Base-by-base conservation (phyloP, 352 stramenopile genomes). In the Aphanomyces astaci region DNA sequence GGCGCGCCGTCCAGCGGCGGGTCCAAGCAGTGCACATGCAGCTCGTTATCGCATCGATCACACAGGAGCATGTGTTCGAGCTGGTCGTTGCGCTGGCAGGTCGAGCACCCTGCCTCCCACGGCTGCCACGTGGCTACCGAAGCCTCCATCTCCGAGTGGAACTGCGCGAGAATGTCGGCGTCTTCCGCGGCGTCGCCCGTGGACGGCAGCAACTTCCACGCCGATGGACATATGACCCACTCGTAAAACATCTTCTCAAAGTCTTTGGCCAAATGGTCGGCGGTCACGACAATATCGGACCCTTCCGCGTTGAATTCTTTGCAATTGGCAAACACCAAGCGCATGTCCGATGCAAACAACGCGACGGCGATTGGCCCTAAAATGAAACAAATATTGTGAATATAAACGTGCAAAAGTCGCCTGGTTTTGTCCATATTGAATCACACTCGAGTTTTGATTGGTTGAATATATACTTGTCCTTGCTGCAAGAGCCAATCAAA, bases 211-310 rank as follows among this genome's bases (percentile, higher is more conserved):
- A 86, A 85, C n/a, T 94, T 71, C 87, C 86, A 96, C 10, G 87
- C 86, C 0, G 80, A 82, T 2, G 87, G 86, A 31, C 75, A 81
- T 27, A 94, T 65, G 54, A 94, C 67, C 88, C 88, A 96, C 24
- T 95, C 83, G 70, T 93, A 93, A 25, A 92, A 67, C 80, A 87
- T 92, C 57, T 93, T 92, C 49, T 96, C 88, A 64, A 96, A 95
- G 2, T 75, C 81, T 64, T 81, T 80, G 4, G 87, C 65, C 3
- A 96, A 72, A 10, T 80, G 79, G 39, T 94, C 72, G 2, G 88
- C 86, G 66, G 90, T 73, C 27, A 74, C 48, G 79, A 80, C 92
- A 63, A 96, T 96, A 22, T 89, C 86, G 0, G 88, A 96, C 27
- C 75, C 82, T 32, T 88, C 80, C 0, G 76, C 76, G 71, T 96